These are phyloP conservation scores for Amyloporia xantha DNA, from an alignment of 768 basidiomycete species.

Conservation along the genomic window DNA sequence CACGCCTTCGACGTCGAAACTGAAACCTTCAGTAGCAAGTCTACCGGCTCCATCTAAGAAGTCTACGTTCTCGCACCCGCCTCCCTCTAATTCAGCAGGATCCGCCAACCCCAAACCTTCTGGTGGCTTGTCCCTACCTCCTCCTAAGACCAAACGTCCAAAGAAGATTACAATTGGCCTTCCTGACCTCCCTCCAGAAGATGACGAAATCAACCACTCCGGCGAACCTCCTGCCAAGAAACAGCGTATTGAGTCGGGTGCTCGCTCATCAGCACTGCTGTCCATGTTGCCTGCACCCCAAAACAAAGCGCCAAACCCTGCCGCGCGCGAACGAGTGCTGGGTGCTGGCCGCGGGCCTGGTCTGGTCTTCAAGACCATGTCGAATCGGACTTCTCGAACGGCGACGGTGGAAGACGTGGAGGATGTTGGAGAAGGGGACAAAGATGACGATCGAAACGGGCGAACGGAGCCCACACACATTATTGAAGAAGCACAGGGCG, in stretches of 20 bases:
- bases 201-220: conserved; percentile 30
- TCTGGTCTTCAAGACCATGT: conserved; percentile 46
- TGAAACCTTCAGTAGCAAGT: conserved; percentile 11
- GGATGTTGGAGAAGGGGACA: conserved; percentile 16
- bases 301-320: conserved; percentile 38
- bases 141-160: conserved; percentile 45
- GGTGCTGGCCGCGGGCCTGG: conserved; percentile 59
- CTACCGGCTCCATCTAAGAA: conserved; percentile 25
- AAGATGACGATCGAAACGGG: background rate
- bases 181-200: conserved; percentile 36
- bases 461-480: background rate
- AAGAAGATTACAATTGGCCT: conserved; percentile 57
- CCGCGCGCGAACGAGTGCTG: conserved; percentile 47
- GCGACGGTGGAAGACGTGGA: conserved; percentile 22
- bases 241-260: conserved; percentile 41
- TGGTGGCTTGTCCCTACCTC: conserved; percentile 23
- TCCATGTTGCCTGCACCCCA: conserved; percentile 75
- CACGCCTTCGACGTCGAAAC: conserved; percentile 3
- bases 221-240: conserved; percentile 53
- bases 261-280: conserved; percentile 58
- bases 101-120: conserved; percentile 17
- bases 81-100: conserved; percentile 8
- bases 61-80: conserved; percentile 30
- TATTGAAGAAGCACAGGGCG: conserved; percentile 1
- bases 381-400: conserved; percentile 15